phyloP scores from a whole-genome alignment of 192 early-diverging fungal genomes.

The Backusella tuberculispora region DNA sequence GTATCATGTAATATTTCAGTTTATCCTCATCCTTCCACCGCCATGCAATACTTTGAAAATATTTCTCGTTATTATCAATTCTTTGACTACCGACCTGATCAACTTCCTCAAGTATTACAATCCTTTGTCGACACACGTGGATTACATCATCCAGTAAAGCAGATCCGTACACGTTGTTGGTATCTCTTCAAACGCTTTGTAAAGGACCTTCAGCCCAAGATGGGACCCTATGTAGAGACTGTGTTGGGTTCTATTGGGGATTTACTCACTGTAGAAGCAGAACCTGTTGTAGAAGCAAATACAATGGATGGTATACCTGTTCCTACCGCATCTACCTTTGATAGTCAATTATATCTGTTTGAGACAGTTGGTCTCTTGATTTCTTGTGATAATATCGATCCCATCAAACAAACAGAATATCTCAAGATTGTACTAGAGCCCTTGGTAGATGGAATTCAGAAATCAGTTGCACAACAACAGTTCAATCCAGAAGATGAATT shows the following conservation, averaged over 20 bases:
- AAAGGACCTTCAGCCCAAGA: constrained; percentile 62
- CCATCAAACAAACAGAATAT: constrained; percentile 72
- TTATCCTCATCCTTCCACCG: constrained; percentile 76
- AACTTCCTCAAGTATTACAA: constrained; percentile 67
- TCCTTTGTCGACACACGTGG: constrained; percentile 81
- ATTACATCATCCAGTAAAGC: constrained; percentile 69
- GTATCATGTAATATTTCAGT: constrained; percentile 50
- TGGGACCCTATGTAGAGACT: constrained; percentile 64
- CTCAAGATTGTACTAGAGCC: constrained; percentile 76
- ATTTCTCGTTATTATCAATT: constrained; percentile 71
- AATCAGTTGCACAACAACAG: constrained; percentile 64
- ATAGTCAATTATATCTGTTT: constrained; percentile 87
- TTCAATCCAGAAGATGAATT: constrained; percentile 69
- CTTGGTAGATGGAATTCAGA: constrained; percentile 77
- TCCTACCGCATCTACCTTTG: constrained; percentile 63
- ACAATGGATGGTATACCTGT: constrained; percentile 46
- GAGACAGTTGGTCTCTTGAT: constrained; percentile 93
- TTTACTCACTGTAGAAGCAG: constrained; percentile 74
- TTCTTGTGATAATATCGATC: constrained; percentile 70
- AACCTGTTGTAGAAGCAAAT: constrained; percentile 48
- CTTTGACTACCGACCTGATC: constrained; percentile 66
- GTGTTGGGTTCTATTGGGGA: constrained; percentile 68
- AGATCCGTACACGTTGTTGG: constrained; percentile 80
- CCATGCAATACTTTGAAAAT: constrained; percentile 77
- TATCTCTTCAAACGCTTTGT: constrained; percentile 89